Percentiles rank a stretch among this genome's conserved stretches.
These are phyloP conservation scores for Rubus idaeus DNA, from an alignment of 306 rosid species.

Conservation along the genomic window DNA sequence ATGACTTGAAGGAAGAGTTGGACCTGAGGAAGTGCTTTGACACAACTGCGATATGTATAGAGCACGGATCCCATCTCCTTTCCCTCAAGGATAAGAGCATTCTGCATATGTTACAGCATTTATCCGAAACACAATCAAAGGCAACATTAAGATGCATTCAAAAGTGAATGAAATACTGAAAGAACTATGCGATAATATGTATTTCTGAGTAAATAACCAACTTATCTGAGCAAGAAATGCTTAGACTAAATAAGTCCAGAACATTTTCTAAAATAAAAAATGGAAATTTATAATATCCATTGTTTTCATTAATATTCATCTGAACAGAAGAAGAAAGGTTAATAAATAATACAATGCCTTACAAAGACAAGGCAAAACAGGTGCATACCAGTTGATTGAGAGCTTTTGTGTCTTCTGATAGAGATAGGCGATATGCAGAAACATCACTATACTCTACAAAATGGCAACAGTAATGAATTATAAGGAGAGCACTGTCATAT, in stretches of 20 bases:
- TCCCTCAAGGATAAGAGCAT: constrained; percentile 80
- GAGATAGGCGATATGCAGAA: constrained; percentile 83
- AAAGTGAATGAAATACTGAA: background rate
- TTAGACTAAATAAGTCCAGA: too few species aligned
- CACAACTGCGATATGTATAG: constrained; percentile 95
- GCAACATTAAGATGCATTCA: background rate
- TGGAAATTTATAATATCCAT: background rate
- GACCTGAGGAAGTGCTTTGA: constrained; percentile 99
- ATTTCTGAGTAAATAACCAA: background rate
- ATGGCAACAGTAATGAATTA: background rate
- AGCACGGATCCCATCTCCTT: constrained; percentile 96
- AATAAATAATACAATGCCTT: background rate
- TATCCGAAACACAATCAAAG: constrained; percentile 6
- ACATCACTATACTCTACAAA: constrained; percentile 88
- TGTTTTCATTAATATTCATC: background rate
- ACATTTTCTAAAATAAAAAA: background rate
- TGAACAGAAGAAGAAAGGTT: background rate
- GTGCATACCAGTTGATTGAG: constrained; percentile 84
- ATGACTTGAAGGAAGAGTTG: constrained; percentile 27
- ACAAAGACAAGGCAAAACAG: background rate
- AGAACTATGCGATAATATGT: background rate
- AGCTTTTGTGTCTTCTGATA: constrained; percentile 98
- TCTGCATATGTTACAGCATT: constrained; percentile 48
- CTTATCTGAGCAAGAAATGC: too few species aligned
- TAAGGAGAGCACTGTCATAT: background rate